These are phyloP conservation scores for Phytophthora citricola DNA, from an alignment of 352 stramenopile genomes.

Conservation along the genomic window DNA sequence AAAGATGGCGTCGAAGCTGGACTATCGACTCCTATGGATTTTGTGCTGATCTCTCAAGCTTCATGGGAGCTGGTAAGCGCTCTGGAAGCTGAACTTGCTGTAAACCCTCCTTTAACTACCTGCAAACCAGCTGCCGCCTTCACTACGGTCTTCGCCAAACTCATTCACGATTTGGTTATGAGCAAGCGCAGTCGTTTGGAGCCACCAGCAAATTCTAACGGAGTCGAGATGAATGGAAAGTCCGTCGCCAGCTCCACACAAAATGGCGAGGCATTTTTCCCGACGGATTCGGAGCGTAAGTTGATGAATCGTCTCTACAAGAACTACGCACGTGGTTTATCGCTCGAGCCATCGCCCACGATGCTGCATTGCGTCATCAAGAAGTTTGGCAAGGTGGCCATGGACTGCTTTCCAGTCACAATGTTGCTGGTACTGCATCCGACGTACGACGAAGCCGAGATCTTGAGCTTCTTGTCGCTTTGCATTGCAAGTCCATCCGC, in stretches of 20 bases:
- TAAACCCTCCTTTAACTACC: neutral
- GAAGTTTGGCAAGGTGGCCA: constrained; percentile 49
- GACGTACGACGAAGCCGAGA: constrained; percentile 38
- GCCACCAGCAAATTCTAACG: neutral
- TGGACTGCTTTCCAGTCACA: constrained; percentile 60
- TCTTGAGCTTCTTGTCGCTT: constrained; percentile 42
- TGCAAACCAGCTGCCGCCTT: constrained; percentile 6
- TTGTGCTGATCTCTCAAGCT: constrained; percentile 57
- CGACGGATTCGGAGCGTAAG: constrained; percentile 49
- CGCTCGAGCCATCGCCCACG: constrained; percentile 49
- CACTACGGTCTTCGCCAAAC: constrained; percentile 40
- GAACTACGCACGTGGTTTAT: constrained; percentile 49
- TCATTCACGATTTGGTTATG: constrained; percentile 45
- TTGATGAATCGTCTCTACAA: constrained; percentile 78
- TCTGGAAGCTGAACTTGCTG: constrained; percentile 31
- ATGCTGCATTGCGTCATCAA: constrained; percentile 62
- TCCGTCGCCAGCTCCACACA: neutral
- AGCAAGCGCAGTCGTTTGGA: constrained; percentile 49
- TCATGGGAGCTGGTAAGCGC: constrained; percentile 67
- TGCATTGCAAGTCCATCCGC: constrained; percentile 33
- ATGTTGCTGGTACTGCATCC: constrained; percentile 68
- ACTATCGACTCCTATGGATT: constrained; percentile 42
- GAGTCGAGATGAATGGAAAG: neutral
- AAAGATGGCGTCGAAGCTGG: constrained; percentile 26
- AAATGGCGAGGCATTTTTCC: constrained; percentile 26